phyloP scores from a whole-genome alignment of 495 filamentous ascomycete species.

The Rhypophila decipiens region DNA sequence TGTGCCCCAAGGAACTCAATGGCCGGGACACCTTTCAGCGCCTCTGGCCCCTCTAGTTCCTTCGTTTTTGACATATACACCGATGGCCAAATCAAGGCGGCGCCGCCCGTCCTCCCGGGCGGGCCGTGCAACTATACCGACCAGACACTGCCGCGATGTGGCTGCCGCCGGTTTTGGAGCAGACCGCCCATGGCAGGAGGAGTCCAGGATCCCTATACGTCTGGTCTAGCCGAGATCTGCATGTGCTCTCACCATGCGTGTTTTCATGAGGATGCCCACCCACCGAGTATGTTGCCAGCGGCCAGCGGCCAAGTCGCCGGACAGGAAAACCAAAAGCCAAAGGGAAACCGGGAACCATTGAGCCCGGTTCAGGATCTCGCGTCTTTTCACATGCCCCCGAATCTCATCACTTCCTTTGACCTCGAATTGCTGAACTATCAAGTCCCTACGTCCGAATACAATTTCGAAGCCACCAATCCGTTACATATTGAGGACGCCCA shows the following conservation, averaged over 20 bases:
- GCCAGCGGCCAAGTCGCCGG: slow-evolving; percentile 16
- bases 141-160: slow-evolving; percentile 47
- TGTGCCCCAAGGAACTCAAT: slow-evolving; percentile 33
- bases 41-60: slow-evolving; percentile 31
- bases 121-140: slow-evolving; percentile 61
- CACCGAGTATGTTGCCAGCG: slow-evolving; percentile 16
- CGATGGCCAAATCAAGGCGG: slow-evolving; percentile 28
- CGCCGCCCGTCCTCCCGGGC: slow-evolving; percentile 33
- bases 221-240: slow-evolving; percentile 47
- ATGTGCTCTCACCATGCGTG: slow-evolving; percentile 70
- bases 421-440: slow-evolving; percentile 25
- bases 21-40: slow-evolving; percentile 41
- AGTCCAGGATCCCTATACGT: slow-evolving; percentile 8
- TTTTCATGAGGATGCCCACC: slow-evolving; percentile 50
- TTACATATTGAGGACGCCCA: slow-evolving; percentile 14
- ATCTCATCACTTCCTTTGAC: slow-evolving; percentile 26
- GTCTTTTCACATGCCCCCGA: slow-evolving; percentile 25
- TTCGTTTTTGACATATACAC: slow-evolving; percentile 44
- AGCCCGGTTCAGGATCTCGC: slow-evolving; percentile 38
- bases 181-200: slow-evolving; percentile 20
- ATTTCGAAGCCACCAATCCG: slow-evolving; percentile 13
- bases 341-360: slow-evolving; percentile 32
- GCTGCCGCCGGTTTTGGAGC: slow-evolving; percentile 63
- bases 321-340: slow-evolving; percentile 43
- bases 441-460: slow-evolving; percentile 12